Evolutionary conservation across 2,329 filamentous ascomycete genomes (phyloP).

Genomic region (Phialophora macrospora): DNA sequence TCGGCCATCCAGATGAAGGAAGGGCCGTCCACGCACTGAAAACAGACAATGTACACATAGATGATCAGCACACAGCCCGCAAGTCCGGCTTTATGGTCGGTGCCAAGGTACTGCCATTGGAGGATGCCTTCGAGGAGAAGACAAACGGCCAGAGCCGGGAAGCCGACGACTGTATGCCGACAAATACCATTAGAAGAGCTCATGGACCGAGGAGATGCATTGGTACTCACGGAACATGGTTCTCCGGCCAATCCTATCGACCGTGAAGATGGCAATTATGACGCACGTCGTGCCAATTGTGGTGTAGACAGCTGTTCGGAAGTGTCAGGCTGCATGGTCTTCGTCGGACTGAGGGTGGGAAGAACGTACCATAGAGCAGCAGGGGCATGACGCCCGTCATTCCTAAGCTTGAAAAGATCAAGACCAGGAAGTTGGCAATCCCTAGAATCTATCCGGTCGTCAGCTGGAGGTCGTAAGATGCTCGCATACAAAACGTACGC

Average conservation of each 20-base stretch:
- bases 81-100: slow-evolving; percentile 43
- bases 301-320: slow-evolving; percentile 49
- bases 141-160: slow-evolving; percentile 46
- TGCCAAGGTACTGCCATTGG: slow-evolving; percentile 44
- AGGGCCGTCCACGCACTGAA: slow-evolving; percentile 47
- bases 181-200: background rate
- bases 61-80: slow-evolving; percentile 48
- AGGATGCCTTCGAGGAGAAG: slow-evolving; percentile 49
- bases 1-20: slow-evolving; percentile 47
- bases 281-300: slow-evolving; percentile 64
- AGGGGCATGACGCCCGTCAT: slow-evolving; percentile 48
- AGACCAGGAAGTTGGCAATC: slow-evolving; percentile 49
- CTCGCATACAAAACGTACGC: slow-evolving; percentile 23
- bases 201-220: background rate
- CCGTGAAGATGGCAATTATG: slow-evolving; percentile 70
- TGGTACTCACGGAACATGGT: slow-evolving; percentile 30
- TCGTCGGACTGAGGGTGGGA: background rate
- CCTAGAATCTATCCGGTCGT: slow-evolving; percentile 31
- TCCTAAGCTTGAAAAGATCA: slow-evolving; percentile 47
- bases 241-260: slow-evolving; percentile 71
- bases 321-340: background rate
- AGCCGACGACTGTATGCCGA: slow-evolving; percentile 23
- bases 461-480: background rate
- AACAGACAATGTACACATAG: slow-evolving; percentile 49
- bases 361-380: slow-evolving; percentile 45